Conservation (phyloP, 179 eudicot genomes). For the Actinidia chinensis region DNA sequence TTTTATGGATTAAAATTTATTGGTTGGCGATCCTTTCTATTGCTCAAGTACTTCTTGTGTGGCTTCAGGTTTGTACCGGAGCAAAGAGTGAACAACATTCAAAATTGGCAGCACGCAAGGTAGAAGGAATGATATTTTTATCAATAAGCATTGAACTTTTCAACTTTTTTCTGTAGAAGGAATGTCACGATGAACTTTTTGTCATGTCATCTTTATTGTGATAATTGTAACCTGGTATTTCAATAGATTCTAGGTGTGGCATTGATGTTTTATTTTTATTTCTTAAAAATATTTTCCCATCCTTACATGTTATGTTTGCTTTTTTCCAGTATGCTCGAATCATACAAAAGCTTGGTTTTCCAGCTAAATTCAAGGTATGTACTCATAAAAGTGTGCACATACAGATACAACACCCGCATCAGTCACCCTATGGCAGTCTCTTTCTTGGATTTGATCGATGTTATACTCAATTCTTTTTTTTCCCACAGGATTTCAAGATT, state of each 20-base stretch:
- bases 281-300: background rate
- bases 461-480: background rate
- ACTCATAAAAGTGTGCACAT: background rate
- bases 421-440: background rate
- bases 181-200: background rate
- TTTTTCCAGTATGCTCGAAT: conserved; percentile 77
- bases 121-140: conserved; percentile 7
- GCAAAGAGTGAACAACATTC: conserved; percentile 86
- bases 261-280: background rate
- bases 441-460: background rate
- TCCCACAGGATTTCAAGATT: conserved; percentile 69
- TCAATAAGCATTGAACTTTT: conserved; percentile 7
- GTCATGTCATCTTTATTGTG: background rate
- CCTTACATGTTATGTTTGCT: conserved; percentile 10
- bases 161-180: background rate
- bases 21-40: conserved; percentile 8
- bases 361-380: conserved; percentile 80
- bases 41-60: conserved; percentile 2
- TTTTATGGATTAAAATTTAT: no score
- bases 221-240: background rate
- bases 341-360: conserved; percentile 83
- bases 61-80: conserved; percentile 75
- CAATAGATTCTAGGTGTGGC: background rate
- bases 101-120: conserved; percentile 81
- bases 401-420: no score